Conservation (phyloP, 805 yeast species). For the Saturnispora quitensis region DNA sequence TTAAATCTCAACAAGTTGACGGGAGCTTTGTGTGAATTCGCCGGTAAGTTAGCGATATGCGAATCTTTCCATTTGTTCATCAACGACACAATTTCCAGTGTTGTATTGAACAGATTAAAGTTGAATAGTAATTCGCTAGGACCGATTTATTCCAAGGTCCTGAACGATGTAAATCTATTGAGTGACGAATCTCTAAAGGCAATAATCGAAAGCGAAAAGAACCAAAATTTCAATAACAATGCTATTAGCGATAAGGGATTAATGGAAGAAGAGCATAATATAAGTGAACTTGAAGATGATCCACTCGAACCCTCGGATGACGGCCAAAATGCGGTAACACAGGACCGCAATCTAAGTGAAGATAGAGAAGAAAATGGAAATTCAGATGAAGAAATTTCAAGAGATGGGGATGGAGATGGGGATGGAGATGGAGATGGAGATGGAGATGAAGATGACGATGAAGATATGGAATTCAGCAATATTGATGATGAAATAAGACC, state of each 20-base stretch:
- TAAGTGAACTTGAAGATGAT: constrained; percentile 13
- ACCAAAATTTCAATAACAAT: neutral
- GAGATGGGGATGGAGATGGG: neutral
- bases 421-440: constrained; percentile 1
- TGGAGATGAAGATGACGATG: constrained; percentile 6
- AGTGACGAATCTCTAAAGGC: neutral
- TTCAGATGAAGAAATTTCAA: neutral
- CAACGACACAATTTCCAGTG: neutral
- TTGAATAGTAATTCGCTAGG: constrained; percentile 22
- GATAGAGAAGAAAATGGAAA: neutral
- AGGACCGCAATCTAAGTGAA: neutral
- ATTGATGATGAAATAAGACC: constrained; percentile 4
- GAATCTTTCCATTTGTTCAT: constrained; percentile 6
- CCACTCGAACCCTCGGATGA: constrained; percentile 11
- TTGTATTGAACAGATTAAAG: constrained; percentile 17
- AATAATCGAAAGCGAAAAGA: neutral
- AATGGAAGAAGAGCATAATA: neutral
- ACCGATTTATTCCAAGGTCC: constrained; percentile 10
- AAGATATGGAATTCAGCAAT: constrained; percentile 11
- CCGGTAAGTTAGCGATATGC: constrained; percentile 18
- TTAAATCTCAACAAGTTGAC: constrained; percentile 8
- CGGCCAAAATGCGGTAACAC: too few relatives aligned
- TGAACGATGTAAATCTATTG: constrained; percentile 6
- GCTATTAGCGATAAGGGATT: neutral
- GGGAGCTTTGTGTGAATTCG: constrained; percentile 17